These are phyloP conservation scores for Aspergillus eucalypticola DNA, from an alignment of 2,329 filamentous ascomycete species.

Conservation along the genomic window DNA sequence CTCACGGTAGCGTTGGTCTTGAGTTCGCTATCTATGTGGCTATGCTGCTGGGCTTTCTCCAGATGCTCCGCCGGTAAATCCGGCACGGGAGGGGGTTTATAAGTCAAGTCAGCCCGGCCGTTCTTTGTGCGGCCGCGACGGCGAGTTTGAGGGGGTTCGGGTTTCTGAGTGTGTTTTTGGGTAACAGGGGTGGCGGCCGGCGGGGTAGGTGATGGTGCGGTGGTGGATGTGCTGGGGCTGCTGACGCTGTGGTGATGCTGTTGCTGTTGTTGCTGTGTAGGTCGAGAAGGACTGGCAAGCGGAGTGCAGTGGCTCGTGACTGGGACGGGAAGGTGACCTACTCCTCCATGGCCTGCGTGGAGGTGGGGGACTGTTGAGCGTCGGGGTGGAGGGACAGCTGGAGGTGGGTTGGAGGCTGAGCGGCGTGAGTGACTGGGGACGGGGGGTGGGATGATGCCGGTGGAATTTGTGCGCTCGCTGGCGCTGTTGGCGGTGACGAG, in stretches of 20 bases:
- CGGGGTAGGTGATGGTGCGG: not conserved
- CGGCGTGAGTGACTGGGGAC: constrained; percentile 27
- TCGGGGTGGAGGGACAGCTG: constrained; percentile 44
- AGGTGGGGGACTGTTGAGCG: constrained; percentile 33
- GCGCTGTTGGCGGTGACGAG: constrained; percentile 15
- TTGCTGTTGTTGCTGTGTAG: constrained; percentile 1
- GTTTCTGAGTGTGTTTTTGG: constrained; percentile 34
- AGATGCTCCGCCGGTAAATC: constrained; percentile 15
- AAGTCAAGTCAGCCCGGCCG: constrained; percentile 27
- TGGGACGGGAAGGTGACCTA: not conserved
- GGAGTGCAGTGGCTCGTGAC: constrained; percentile 30
- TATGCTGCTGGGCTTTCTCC: not conserved
- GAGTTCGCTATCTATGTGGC: not conserved
- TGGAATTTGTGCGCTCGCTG: constrained; percentile 26
- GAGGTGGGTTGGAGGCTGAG: constrained; percentile 39
- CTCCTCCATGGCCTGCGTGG: not conserved
- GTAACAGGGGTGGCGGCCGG: not conserved
- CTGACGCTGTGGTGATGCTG: not conserved
- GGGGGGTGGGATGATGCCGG: constrained; percentile 26
- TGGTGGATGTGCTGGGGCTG: not conserved
- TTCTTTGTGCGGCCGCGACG: constrained; percentile 40
- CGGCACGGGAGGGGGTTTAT: constrained; percentile 16
- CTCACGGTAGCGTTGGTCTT: constrained; percentile 21
- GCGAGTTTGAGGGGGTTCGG: constrained; percentile 44
- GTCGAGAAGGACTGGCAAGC: constrained; percentile 18